Base-by-base conservation (phyloP, 129 eudicot genomes). In the Sambucus nigra region DNA sequence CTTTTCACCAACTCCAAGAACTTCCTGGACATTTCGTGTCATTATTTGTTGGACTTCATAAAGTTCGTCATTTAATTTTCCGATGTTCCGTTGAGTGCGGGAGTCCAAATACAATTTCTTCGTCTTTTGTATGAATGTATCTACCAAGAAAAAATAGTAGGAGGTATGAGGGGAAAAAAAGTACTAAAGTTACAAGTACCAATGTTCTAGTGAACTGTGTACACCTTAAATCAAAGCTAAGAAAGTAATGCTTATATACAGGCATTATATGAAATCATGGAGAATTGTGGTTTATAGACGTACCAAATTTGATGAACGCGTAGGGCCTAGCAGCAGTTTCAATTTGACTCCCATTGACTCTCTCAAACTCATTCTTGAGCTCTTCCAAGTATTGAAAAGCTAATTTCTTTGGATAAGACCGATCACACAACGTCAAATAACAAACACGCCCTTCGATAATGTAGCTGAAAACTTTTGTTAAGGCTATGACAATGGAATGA, bases 311-410 rank as follows among this genome's bases (percentile, higher is more conserved):
- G 18, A 65, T 54, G 46, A 65, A 65, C 4, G 70, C 70, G 44
- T 65, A 65, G 6, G 70, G 70, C 47, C 70, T 65, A 42, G 70
- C 70, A 24, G 70, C 70, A 65, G 70, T 65, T 44, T 65, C 70
- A 39, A 53, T 65, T 32, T 65, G 70, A 65, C 51, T 65, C 11
- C 62, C 62, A 54, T 65, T 65, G 31, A 65, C 70, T 25, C 55
- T 60, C 47, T 65, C 70, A 45, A 65, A 65, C 26, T 65, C 70
- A 52, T 53, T 65, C 24, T 65, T 65, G 7, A 65, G 62, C 17
- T 65, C 70, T 54, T 65, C 70, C 61, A 65, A 16, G 48, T 65
- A 65, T 40, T 65, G 70, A 46, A 65, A 65, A 22, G 70, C 70
- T 24, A 65, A 55, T 50, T 65, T 53, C 70, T 65, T 65, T 42